These are phyloP conservation scores for Ophiostoma novo-ulmi DNA, from an alignment of 2,329 filamentous ascomycete genomes.

Conservation along the genomic window DNA sequence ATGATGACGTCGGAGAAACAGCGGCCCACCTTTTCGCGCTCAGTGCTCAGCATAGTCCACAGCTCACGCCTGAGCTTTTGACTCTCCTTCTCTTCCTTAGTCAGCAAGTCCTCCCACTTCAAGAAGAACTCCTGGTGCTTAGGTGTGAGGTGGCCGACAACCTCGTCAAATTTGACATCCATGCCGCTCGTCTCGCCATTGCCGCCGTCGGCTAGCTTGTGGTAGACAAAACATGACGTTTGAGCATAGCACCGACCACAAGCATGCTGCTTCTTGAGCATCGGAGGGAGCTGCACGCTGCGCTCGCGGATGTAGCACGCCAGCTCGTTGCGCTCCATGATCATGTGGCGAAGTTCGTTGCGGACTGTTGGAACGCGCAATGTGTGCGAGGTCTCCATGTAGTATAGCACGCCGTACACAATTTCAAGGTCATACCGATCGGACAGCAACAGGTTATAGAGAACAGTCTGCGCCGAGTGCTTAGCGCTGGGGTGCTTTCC, in stretches of 20 bases:
- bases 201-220: slow-evolving; percentile 82
- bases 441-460: slow-evolving; percentile 88
- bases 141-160: slow-evolving; percentile 70
- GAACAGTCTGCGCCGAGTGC: slow-evolving; percentile 87
- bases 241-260: slow-evolving; percentile 90
- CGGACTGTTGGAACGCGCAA: slow-evolving; percentile 79
- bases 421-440: slow-evolving; percentile 94
- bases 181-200: slow-evolving; percentile 75
- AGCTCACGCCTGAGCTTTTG: slow-evolving; percentile 83
- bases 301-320: slow-evolving; percentile 80
- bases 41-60: slow-evolving; percentile 89
- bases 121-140: slow-evolving; percentile 77
- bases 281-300: slow-evolving; percentile 71
- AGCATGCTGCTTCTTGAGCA: slow-evolving; percentile 75
- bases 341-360: slow-evolving; percentile 89
- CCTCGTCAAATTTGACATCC: slow-evolving; percentile 73
- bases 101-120: slow-evolving; percentile 90
- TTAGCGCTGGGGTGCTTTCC: slow-evolving; percentile 75
- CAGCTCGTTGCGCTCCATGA: slow-evolving; percentile 88
- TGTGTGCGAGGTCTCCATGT: slow-evolving; percentile 84
- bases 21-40: slow-evolving; percentile 80
- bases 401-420: slow-evolving; percentile 85
- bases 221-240: slow-evolving; percentile 84
- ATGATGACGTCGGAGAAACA: slow-evolving; percentile 88
- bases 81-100: slow-evolving; percentile 87